phyloP scores from a whole-genome alignment of 1,139 yeast genomes.

The Suhomyces guaymorum region DNA sequence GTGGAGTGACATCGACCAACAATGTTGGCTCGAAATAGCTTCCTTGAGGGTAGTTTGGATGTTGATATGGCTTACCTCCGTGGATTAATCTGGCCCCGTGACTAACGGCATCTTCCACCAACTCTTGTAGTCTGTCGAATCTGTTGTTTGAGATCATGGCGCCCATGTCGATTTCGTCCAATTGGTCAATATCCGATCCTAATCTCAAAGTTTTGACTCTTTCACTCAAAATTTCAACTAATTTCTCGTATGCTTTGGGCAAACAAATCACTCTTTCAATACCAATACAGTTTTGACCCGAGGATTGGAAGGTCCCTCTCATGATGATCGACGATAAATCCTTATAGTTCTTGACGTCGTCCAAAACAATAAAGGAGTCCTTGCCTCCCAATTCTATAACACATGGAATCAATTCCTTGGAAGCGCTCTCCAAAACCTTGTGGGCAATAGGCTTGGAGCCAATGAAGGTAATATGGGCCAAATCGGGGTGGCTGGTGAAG shows the following conservation, averaged over 20 bases:
- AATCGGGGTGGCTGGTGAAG: constrained; percentile 78
- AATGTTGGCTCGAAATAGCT: constrained; percentile 90
- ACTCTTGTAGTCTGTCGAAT: constrained; percentile 62
- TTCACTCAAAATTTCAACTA: constrained; percentile 56
- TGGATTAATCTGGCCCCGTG: constrained; percentile 77
- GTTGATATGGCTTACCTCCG: constrained; percentile 73
- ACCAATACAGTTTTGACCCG: constrained; percentile 97
- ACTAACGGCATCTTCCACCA: constrained; percentile 70
- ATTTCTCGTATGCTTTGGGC: constrained; percentile 60
- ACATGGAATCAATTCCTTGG: constrained; percentile 82
- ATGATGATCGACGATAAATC: constrained; percentile 77
- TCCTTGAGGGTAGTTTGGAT: constrained; percentile 40
- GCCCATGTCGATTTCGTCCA: constrained; percentile 91
- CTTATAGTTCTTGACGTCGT: constrained; percentile 58
- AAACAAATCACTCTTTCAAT: constrained; percentile 88
- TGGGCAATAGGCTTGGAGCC: constrained; percentile 96
- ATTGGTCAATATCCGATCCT: constrained; percentile 90
- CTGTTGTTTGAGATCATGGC: constrained; percentile 85
- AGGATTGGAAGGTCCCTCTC: constrained; percentile 95
- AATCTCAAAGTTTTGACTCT: constrained; percentile 65
- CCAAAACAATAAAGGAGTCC: constrained; percentile 84
- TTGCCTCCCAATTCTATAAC: constrained; percentile 96
- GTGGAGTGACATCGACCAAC: constrained; percentile 73
- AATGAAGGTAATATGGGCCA: constrained; percentile 87
- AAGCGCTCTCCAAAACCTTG: constrained; percentile 77